A percentile compares a stretch with the other conserved stretches of the same genome.
phyloP scores from a whole-genome alignment of 2,329 filamentous ascomycete species.

The Aspergillus sp. region DNA sequence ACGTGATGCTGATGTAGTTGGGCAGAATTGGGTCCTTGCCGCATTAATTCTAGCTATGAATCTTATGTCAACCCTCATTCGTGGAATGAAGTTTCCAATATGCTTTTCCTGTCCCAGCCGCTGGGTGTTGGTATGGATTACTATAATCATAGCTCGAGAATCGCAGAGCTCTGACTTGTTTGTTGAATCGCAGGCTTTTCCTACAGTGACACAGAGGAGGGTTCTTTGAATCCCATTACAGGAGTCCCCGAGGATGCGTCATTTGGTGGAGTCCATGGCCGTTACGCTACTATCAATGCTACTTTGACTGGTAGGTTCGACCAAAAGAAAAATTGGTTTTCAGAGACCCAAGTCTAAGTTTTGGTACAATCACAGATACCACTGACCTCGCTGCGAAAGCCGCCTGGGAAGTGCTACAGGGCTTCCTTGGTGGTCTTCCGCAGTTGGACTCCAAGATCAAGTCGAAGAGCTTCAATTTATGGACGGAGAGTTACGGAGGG shows the following conservation, averaged over 20 bases:
- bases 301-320: slow-evolving; percentile 34
- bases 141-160: too few relatives aligned
- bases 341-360: background rate
- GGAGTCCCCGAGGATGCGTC: slow-evolving; percentile 43
- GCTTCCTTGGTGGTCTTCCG: slow-evolving; percentile 47
- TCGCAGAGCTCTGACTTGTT: too few relatives aligned
- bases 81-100: slow-evolving; percentile 57
- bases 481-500: slow-evolving; percentile 52
- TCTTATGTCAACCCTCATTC: slow-evolving; percentile 53
- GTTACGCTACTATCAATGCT: slow-evolving; percentile 48
- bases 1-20: background rate
- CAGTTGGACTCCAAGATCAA: slow-evolving; percentile 46
- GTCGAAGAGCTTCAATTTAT: slow-evolving; percentile 54
- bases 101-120: slow-evolving; percentile 60
- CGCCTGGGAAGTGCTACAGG: slow-evolving; percentile 53
- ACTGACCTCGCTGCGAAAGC: slow-evolving; percentile 53
- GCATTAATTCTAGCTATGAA: slow-evolving; percentile 40
- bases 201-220: slow-evolving; percentile 29
- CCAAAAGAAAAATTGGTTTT: background rate
- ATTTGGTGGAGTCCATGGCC: slow-evolving; percentile 39
- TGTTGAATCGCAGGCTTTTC: slow-evolving; percentile 24
- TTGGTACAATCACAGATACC: slow-evolving; percentile 36
- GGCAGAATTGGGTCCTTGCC: slow-evolving; percentile 38
- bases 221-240: slow-evolving; percentile 39
- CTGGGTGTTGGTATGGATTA: slow-evolving; percentile 47